Evolutionary conservation across 345 rosid genomes (phyloP).

Genomic region (Gossypium longicalyx): DNA sequence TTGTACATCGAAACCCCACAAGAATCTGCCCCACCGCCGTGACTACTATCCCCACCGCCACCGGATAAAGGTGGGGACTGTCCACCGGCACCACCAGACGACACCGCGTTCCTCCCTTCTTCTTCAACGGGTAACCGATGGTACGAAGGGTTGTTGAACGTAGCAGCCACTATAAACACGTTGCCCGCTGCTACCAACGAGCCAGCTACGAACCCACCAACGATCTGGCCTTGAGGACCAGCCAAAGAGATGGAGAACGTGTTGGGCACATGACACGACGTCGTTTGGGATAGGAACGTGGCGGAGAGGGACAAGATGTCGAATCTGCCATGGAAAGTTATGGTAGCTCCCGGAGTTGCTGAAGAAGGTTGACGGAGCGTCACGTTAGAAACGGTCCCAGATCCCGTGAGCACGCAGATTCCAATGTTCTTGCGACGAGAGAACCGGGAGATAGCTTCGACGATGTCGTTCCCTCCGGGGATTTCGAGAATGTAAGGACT

Average conservation of each 20-base stretch:
- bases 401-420: conserved; percentile 64
- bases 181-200: conserved; percentile 64
- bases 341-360: conserved; percentile 62
- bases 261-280: conserved; percentile 40
- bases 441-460: conserved; percentile 53
- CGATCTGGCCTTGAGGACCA: conserved; percentile 91
- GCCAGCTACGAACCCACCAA: conserved; percentile 82
- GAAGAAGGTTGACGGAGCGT: conserved; percentile 83
- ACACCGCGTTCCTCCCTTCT: conserved; percentile 36
- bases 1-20: conserved; percentile 61
- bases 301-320: conserved; percentile 87
- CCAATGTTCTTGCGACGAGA: conserved; percentile 61
- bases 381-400: conserved; percentile 84
- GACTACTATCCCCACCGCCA: conserved; percentile 50
- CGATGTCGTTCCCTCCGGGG: conserved; percentile 67
- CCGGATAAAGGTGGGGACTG: conserved; percentile 50
- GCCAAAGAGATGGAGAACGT: conserved; percentile 69
- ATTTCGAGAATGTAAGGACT: conserved; percentile 88
- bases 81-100: conserved; percentile 45
- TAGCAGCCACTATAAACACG: conserved; percentile 67
- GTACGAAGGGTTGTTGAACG: conserved; percentile 68
- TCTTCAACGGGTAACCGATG: conserved; percentile 53
- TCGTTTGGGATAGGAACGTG: conserved; percentile 54
- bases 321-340: conserved; percentile 85
- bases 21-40: conserved; percentile 44